Conservation (phyloP, 2,329 filamentous ascomycete genomes). For the Ceratocystis eucalypticola region DNA sequence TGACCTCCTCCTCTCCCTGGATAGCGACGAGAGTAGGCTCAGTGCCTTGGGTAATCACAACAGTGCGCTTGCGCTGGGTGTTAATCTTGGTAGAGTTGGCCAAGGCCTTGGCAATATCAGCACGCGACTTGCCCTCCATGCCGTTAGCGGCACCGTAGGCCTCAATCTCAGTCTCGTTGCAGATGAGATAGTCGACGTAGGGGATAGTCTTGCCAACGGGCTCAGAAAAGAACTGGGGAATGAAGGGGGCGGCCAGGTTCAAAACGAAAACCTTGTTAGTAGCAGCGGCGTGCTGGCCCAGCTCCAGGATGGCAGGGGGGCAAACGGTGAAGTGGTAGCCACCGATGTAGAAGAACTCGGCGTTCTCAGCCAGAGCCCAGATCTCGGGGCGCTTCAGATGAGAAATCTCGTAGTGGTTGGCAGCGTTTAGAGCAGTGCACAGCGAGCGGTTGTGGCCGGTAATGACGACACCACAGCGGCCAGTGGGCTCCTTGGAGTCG, state of each 20-base stretch:
- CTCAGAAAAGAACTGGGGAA: conserved; percentile 95
- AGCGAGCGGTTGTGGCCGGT: conserved; percentile 92
- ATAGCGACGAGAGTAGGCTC: conserved; percentile 75
- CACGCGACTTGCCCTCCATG: conserved; percentile 61
- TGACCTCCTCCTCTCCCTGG: conserved; percentile 55
- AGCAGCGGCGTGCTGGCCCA: conserved; percentile 77
- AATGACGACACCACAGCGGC: conserved; percentile 91
- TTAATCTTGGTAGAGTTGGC: conserved; percentile 90
- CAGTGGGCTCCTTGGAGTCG: conserved; percentile 70
- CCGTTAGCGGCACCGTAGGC: conserved; percentile 74
- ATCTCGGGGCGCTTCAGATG: conserved; percentile 84
- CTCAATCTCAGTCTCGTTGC: conserved; percentile 90
- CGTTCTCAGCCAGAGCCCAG: conserved; percentile 82
- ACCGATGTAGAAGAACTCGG: conserved; percentile 81
- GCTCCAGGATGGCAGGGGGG: conserved; percentile 74
- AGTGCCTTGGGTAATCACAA: conserved; percentile 90
- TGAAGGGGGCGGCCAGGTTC: conserved; percentile 90
- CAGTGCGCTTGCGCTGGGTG: conserved; percentile 64
- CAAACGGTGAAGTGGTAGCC: conserved; percentile 97
- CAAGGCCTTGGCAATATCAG: conserved; percentile 72
- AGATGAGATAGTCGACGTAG: conserved; percentile 93
- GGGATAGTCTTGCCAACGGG: conserved; percentile 71
- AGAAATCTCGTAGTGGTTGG: conserved; percentile 91
- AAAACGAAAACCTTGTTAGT: conserved; percentile 88
- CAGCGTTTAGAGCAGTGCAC: conserved; percentile 87